phyloP scores from a whole-genome alignment of 139 green algal genomes.

The Diplosphaera chodatii region DNA sequence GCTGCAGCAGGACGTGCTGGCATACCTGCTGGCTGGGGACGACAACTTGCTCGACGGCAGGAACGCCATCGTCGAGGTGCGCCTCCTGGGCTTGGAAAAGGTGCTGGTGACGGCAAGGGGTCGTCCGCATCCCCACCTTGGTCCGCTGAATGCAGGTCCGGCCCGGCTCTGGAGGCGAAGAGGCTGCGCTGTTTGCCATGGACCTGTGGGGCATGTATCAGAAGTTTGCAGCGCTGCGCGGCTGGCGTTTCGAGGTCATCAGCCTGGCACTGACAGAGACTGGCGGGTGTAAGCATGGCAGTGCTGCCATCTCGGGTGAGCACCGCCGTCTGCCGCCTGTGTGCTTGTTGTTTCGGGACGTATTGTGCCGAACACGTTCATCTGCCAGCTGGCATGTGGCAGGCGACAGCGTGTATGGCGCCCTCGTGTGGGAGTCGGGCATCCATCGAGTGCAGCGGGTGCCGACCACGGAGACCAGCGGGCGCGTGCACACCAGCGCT shows the following conservation, averaged over 20 bases:
- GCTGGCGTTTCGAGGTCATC: constrained; percentile 53
- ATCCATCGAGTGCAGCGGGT: constrained; percentile 97
- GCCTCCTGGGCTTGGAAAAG: too few species aligned
- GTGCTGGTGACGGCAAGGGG: too few species aligned
- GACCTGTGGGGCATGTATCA: constrained; percentile 84
- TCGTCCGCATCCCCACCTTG: too few species aligned
- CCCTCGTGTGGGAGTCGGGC: constrained; percentile 93
- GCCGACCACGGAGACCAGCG: constrained; percentile 84
- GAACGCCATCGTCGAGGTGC: constrained; percentile 74
- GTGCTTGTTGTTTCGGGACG: too few species aligned
- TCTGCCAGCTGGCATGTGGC: too few species aligned
- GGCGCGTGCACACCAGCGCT: constrained; percentile 92
- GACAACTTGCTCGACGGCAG: constrained; percentile 54
- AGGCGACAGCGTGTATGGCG: constrained; percentile 51
- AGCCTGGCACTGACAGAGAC: constrained; percentile 49
- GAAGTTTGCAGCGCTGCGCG: constrained; percentile 46
- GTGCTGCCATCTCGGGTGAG: constrained; percentile 29
- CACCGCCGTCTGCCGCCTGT: too few species aligned
- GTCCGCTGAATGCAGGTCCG: constrained; percentile 46
- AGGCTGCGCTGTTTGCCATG: constrained; percentile 68
- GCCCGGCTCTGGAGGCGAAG: constrained; percentile 73
- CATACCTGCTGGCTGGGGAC: constrained; percentile 81
- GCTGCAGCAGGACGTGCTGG: constrained; percentile 64
- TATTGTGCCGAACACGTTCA: too few species aligned
- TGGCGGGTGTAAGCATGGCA: constrained; percentile 82